Conservation (phyloP, 2,329 filamentous ascomycete species). For the Blumeria graminis region DNA sequence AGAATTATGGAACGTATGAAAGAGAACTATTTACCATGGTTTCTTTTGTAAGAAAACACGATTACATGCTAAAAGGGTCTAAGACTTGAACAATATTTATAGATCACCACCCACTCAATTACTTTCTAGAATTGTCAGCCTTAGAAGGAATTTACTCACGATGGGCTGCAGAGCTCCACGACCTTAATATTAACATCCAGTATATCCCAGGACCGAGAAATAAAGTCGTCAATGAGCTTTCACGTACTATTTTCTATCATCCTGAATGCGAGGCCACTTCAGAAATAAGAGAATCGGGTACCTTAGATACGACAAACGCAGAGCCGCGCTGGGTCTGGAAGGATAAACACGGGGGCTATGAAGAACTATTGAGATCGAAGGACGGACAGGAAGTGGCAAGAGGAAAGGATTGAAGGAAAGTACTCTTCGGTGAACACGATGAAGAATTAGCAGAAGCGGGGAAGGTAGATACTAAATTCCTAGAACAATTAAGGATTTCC, state of each 20-base stretch:
- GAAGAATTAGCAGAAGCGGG: neutral
- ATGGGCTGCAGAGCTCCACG: neutral
- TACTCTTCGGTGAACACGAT: neutral
- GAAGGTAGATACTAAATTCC: neutral
- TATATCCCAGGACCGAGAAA: neutral
- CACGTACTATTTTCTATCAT: slow-evolving; percentile 1
- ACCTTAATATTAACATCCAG: neutral
- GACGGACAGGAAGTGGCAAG: neutral
- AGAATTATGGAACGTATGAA: neutral
- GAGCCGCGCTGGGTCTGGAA: slow-evolving; percentile 1
- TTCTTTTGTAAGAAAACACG: neutral
- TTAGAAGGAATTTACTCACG: slow-evolving; percentile 1
- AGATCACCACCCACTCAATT: neutral
- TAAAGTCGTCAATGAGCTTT: neutral
- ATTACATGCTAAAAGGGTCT: neutral
- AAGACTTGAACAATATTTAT: neutral
- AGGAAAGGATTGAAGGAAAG: neutral
- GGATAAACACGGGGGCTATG: neutral
- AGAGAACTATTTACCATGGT: neutral
- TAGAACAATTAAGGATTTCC: neutral
- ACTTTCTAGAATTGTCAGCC: neutral
- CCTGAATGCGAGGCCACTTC: neutral
- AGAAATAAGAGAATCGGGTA: neutral
- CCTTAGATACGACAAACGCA: neutral
- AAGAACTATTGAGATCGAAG: neutral